Evolutionary conservation across 1,139 yeast species (phyloP), one percentile per base, ranked within the genome.

Genomic region (Yamadazyma siamensis): DNA sequence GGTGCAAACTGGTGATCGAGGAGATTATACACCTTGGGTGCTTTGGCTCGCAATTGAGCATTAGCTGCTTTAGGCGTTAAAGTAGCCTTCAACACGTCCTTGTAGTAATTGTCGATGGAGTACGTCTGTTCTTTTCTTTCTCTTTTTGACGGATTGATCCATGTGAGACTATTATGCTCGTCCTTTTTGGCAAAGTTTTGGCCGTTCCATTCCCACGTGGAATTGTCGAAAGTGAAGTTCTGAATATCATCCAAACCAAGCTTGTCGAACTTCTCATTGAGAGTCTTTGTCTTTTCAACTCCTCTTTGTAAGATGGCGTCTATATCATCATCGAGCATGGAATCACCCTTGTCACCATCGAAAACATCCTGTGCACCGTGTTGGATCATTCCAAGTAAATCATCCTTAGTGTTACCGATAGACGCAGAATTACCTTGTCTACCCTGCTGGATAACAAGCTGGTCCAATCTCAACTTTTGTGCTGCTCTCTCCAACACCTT

Each of bases 121-220:
- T 88, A 89, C 5, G 86, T 83, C 46, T 82, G 86, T 42, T 88
- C 95, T 47, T 87, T 89, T 39, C 97, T 70, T 48, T 89, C 95
- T 52, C 98, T 75, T 49, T 88, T 85, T 4, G 91, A 71, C 0
- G 95, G 96, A 44, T 87, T 86, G 27, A 88, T 81, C 95, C 95
- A 87, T 6, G 73, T 60, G 23, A 77, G 68, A 2, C 72, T 67
- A 26, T 63, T 61, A 23, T 66, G 66, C n/a, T 62, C 54, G 25
- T 42, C 40, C 8, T 58, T 61, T 44, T 86, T 84, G 27, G 94
- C 85, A 54, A 88, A 91, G 51, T 89, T 88, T 49, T 86, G 81
- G 15, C 98, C 98, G 50, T 91, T 88, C 98, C 98, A 91, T 55
- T 89, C 96, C 56, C 89, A 91, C 0, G 96, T 91, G 3, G 95